Evolutionary conservation across 108 stramenopile genomes (phyloP), one percentile per base, ranked within the genome.

Genomic region (Epithemia pelagica): DNA sequence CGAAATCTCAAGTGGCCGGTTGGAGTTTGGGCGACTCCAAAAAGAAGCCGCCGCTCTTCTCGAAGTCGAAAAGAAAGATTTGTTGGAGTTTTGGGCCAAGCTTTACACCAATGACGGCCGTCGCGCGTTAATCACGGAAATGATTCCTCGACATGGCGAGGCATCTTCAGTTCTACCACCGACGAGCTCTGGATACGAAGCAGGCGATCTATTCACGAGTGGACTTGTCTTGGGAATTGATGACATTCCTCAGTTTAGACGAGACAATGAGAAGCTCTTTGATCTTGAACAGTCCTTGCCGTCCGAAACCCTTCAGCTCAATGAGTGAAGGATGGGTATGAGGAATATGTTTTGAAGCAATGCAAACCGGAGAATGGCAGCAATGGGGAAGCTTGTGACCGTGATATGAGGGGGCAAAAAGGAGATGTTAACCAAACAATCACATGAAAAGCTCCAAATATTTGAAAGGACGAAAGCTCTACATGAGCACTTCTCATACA

Each of bases 1-100:
- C 28, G 88, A 94, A 67, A 94, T 94, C 28, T 75, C 86, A 8
- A 78, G 66, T 22, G 89, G 85, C 0, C 75, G 86, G 23, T 72
- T 88, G 64, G 75, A 87, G 54, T 94, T 90, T 54, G 87, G 89
- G 69, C 64, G 92, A 15, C 62, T 77, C 0, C 88, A 89, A 65
- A 66, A 68, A 10, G 89, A 94, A 63, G 86, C 79, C 0, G 77
- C 69, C 0, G 86, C 84, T 21, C 70, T 89, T n/a, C 62, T 89
- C 23, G 73, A 76, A 28, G 46, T 94, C 22, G 75, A 64, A 30
- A 94, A 89, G 65, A 62, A 78, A 33, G 92, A 94, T 59, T 67
- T 94, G 22, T 23, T 94, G 2, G 79, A 86, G 2, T 89, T 79
- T 68, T 94, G 92, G 92, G 77, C 83, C 57, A 52, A 69, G 15